Conservation (phyloP, 495 filamentous ascomycete species). For the Platismatia glauca region DNA sequence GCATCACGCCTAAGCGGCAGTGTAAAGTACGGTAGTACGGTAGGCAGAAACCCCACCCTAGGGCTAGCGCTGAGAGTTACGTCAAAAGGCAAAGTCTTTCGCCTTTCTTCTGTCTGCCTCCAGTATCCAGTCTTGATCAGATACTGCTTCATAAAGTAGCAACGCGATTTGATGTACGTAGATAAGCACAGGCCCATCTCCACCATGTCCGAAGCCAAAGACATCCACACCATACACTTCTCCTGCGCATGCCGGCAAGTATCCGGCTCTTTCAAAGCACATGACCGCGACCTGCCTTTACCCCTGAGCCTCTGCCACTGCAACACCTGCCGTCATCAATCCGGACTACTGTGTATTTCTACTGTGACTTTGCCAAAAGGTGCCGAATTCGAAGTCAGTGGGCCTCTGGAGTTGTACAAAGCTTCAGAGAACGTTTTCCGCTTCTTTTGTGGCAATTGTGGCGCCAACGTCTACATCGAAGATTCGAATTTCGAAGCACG, state of each 20-base stretch:
- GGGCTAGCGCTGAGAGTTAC: no score
- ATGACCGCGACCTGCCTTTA: slow-evolving; percentile 23
- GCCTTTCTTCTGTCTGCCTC: no score
- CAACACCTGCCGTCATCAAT: slow-evolving; percentile 47
- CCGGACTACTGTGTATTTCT: slow-evolving; percentile 47
- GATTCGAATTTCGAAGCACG: slow-evolving; percentile 27
- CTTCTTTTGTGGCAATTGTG: slow-evolving; percentile 63
- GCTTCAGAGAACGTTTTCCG: slow-evolving; percentile 41
- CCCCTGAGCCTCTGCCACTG: slow-evolving; percentile 54
- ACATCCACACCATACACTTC: slow-evolving; percentile 16
- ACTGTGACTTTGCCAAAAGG: slow-evolving; percentile 38
- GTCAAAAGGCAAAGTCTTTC: no score
- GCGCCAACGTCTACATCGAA: slow-evolving; percentile 47
- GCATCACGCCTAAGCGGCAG: no score
- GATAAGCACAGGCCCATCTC: no score
- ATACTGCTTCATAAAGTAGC: no score
- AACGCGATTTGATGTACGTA: no score
- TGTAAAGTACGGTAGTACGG: no score
- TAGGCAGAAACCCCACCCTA: no score
- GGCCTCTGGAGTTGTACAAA: slow-evolving; percentile 40
- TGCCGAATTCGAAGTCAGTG: slow-evolving; percentile 23
- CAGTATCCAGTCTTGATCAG: no score
- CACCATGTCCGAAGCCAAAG: background rate
- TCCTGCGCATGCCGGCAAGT: slow-evolving; percentile 51
- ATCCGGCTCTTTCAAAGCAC: slow-evolving; percentile 28